Conservation (phyloP, 345 rosid genomes). For the Salix caprea region DNA sequence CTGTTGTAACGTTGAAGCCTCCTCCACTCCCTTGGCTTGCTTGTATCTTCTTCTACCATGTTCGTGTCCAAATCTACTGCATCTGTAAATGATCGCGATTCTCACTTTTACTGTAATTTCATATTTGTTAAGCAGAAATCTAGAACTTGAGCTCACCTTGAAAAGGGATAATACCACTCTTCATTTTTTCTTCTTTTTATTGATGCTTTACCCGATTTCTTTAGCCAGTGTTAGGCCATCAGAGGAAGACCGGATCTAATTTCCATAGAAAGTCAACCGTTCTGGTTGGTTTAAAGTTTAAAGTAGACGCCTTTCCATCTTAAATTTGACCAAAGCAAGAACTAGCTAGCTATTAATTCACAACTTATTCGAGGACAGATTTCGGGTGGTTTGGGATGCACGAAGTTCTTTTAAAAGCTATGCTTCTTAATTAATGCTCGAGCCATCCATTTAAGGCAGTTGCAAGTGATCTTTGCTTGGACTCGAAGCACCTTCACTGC, state of each 20-base stretch:
- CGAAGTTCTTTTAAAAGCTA: background rate
- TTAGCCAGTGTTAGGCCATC: background rate
- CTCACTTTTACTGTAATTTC: no score
- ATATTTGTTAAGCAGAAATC: no score
- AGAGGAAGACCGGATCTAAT: background rate
- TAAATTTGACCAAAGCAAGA: background rate
- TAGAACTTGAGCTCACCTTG: no score
- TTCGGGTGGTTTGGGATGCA: constrained; percentile 10
- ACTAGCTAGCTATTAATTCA: background rate
- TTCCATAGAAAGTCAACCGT: background rate
- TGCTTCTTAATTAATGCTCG: background rate
- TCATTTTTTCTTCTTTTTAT: background rate
- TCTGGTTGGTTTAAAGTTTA: background rate
- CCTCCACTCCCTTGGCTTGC: background rate
- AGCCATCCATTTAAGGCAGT: background rate
- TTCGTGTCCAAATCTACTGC: no score
- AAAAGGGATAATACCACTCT: no score
- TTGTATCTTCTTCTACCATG: background rate
- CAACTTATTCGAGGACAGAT: background rate
- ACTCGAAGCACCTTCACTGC: background rate
- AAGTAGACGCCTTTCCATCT: no score
- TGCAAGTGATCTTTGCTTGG: constrained; percentile 5
- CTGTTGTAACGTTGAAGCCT: background rate
- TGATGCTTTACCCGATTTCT: background rate
- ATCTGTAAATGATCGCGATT: no score